Conservation (phyloP, 345 rosid genomes). For the Excoecaria cochinchinensis region DNA sequence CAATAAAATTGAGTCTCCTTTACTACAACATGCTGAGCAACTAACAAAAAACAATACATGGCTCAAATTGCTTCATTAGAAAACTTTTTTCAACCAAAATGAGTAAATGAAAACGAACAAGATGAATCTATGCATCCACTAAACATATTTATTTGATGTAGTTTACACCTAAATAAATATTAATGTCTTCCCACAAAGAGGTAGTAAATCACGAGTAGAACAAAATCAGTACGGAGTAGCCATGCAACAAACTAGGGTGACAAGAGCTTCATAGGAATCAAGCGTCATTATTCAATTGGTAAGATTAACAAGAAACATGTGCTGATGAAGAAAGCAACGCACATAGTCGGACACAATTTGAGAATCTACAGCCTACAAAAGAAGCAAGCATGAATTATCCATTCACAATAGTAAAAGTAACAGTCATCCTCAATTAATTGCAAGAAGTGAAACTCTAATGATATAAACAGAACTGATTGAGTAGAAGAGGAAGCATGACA, state of each 20-base stretch:
- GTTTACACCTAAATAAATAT: not conserved
- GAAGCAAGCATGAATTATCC: not conserved
- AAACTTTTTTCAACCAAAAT: not conserved
- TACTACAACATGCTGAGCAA: too few relatives aligned
- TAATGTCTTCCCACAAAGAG: not conserved
- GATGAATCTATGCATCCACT: not conserved
- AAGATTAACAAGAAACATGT: constrained; percentile 55
- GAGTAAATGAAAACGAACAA: not conserved
- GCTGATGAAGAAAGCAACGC: constrained; percentile 91
- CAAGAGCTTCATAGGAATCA: too few relatives aligned
- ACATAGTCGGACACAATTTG: constrained; percentile 93
- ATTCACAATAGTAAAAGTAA: too few relatives aligned
- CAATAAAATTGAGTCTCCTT: too few relatives aligned
- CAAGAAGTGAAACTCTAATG: too few relatives aligned
- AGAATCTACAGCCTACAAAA: constrained; percentile 92
- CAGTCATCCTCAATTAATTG: not conserved
- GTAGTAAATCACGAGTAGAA: not conserved
- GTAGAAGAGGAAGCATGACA: too few relatives aligned
- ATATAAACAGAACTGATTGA: too few relatives aligned
- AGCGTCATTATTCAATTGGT: too few relatives aligned
- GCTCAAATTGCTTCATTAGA: not conserved
- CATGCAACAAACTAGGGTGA: too few relatives aligned
- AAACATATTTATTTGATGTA: not conserved
- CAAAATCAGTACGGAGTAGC: too few relatives aligned
- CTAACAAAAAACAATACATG: not conserved